phyloP scores from a whole-genome alignment of 257 asterid species.

The Jasminum sambac region DNA sequence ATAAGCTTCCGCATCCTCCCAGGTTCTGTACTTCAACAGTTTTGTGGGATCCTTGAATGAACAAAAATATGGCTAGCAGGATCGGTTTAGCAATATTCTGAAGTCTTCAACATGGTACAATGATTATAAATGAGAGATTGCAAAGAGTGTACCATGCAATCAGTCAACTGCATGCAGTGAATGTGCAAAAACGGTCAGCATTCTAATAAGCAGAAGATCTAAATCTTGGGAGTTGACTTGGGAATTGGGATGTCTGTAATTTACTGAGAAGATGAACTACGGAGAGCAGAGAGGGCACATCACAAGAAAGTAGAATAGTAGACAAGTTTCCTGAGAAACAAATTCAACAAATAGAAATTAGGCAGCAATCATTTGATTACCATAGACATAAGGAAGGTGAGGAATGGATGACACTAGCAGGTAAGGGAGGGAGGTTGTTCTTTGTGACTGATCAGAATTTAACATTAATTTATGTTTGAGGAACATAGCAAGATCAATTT shows the following conservation, averaged over 20 bases:
- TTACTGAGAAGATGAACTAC: not conserved
- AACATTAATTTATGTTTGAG: not conserved
- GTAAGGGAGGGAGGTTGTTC: constrained; percentile 1
- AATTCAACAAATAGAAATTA: not conserved
- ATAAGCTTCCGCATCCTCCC: not conserved
- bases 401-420: not conserved
- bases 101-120: not conserved
- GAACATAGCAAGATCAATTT: not conserved
- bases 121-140: not conserved
- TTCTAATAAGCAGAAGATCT: not conserved
- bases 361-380: not conserved
- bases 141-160: not conserved
- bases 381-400: not conserved
- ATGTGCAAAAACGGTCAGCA: not conserved
- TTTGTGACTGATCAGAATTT: not conserved
- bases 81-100: not conserved
- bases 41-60: not conserved
- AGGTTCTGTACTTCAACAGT: constrained; percentile 2
- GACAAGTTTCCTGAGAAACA: not conserved
- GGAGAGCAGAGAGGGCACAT: not conserved
- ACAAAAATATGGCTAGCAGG: not conserved
- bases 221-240: not conserved
- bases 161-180: not conserved
- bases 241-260: not conserved
- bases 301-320: not conserved